Evolutionary conservation across 306 rosid species (phyloP), one percentile per base, ranked within the genome.

Genomic region (Rosa lucieae): DNA sequence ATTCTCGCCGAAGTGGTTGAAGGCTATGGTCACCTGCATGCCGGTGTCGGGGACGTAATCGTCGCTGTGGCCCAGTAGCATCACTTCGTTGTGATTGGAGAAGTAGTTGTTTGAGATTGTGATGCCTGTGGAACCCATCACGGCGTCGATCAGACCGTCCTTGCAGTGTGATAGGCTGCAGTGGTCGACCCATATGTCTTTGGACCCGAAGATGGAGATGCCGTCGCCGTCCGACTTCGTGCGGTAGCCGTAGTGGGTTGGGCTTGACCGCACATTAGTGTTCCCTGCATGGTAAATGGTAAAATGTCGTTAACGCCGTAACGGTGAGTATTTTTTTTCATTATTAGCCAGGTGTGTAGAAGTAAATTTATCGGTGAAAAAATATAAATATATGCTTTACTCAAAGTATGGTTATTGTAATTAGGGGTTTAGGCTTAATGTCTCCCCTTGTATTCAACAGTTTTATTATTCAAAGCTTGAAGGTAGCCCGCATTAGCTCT

Each of bases 21-120:
- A 94, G 17, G 98, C 98, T 4, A 94, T 89, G 1, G 98, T 94
- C 2, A 91, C 98, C 72, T 92, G 94, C 98, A 94, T 94, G 2
- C 89, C 93, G 0, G 90, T 72, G 79, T 94, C 98, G 0, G 91
- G 93, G 2, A 44, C 37, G 84, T 94, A 94, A 18, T 67, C 80
- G 26, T 94, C 98, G 69, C 96, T 91, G 80, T 94, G 98, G 10
- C 98, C 98, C 46, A 94, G 18, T 2, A 94, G 52, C 98, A 94
- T 94, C 5, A 94, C 97, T 67, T 94, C 96, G 70, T 94, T 86
- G 81, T 94, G 98, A 70, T 94, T 92, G 0, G 97, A 89, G 74
- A 94, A 94, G 78, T 77, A 82, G 77, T 87, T 94, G 92, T 94
- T 94, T 0, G 98, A 94, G 20, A 94, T 82, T 1, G 98, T 94